These are phyloP conservation scores for Paramecium biaurelia DNA, from an alignment of 73 alveolate genomes.

Conservation along the genomic window DNA sequence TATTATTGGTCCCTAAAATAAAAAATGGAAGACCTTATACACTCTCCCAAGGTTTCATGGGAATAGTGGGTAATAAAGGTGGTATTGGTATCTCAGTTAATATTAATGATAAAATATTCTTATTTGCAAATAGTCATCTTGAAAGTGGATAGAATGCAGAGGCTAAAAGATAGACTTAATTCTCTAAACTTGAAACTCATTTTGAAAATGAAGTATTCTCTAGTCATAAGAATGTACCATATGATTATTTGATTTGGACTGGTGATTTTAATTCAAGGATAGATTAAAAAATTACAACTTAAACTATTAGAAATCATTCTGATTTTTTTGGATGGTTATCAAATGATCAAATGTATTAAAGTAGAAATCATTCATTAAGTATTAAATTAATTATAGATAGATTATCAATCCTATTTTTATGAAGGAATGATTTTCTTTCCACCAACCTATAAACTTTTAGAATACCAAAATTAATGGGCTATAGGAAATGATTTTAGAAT, in stretches of 20 bases:
- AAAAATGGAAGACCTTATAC: constrained; percentile 73
- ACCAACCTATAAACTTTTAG: constrained; percentile 88
- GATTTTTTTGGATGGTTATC: constrained; percentile 27
- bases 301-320: constrained; percentile 28
- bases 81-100: constrained; percentile 87
- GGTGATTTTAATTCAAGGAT: constrained; percentile 95
- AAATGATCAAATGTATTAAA: constrained; percentile 12
- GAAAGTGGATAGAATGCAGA: constrained; percentile 84
- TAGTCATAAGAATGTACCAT: background rate
- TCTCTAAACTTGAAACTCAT: background rate
- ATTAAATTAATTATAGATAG: background rate
- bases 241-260: constrained; percentile 84
- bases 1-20: constrained; percentile 68
- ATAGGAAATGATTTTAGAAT: constrained; percentile 72
- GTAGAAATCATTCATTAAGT: constrained; percentile 3
- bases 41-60: constrained; percentile 84
- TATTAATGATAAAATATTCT: constrained; percentile 72
- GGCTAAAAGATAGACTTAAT: constrained; percentile 51
- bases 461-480: constrained; percentile 72
- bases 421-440: constrained; percentile 92
- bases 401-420: constrained; percentile 64
- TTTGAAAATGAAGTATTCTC: background rate
- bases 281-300: constrained; percentile 61
- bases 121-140: constrained; percentile 88
- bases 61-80: constrained; percentile 92